These are phyloP conservation scores for Fusarium piperis DNA, from an alignment of 2,329 filamentous ascomycete genomes.

Conservation along the genomic window DNA sequence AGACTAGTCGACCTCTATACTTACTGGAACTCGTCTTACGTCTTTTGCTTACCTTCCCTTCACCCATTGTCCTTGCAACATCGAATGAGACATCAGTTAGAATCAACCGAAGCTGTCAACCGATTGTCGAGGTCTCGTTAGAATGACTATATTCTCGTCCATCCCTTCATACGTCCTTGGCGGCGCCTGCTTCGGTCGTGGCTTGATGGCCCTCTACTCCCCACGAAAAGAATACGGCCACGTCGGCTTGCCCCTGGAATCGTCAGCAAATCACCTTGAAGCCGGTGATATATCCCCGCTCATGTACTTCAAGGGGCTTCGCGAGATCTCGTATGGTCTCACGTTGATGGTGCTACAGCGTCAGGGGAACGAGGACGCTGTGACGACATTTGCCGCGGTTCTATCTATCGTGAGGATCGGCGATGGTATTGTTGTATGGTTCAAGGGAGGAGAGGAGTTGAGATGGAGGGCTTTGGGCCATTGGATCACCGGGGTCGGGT, in stretches of 20 bases:
- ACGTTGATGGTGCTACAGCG: constrained; percentile 42
- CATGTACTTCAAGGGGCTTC: constrained; percentile 49
- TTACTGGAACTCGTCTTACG: background rate
- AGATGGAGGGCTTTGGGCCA: constrained; percentile 39
- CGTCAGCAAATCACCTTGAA: background rate
- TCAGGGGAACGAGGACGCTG: constrained; percentile 41
- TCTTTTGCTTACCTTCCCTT: background rate
- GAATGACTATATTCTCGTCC: constrained; percentile 38
- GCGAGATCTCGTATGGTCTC: constrained; percentile 47
- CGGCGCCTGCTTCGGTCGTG: constrained; percentile 37
- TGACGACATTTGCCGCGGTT: constrained; percentile 44
- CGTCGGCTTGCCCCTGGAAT: constrained; percentile 39
- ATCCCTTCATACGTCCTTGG: constrained; percentile 38
- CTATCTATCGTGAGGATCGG: constrained; percentile 44
- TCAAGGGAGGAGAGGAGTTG: constrained; percentile 39
- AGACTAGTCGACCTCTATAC: background rate
- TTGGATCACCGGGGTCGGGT: constrained; percentile 39
- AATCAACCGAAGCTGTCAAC: background rate
- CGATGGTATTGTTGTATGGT: constrained; percentile 48
- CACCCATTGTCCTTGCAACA: background rate
- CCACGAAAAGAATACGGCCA: constrained; percentile 39
- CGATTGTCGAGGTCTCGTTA: background rate
- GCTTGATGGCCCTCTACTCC: constrained; percentile 37
- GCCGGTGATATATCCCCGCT: constrained; percentile 41
- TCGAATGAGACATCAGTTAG: background rate